phyloP scores from a whole-genome alignment of 2,329 filamentous ascomycete genomes.

The Endoconidiophora polonica region DNA sequence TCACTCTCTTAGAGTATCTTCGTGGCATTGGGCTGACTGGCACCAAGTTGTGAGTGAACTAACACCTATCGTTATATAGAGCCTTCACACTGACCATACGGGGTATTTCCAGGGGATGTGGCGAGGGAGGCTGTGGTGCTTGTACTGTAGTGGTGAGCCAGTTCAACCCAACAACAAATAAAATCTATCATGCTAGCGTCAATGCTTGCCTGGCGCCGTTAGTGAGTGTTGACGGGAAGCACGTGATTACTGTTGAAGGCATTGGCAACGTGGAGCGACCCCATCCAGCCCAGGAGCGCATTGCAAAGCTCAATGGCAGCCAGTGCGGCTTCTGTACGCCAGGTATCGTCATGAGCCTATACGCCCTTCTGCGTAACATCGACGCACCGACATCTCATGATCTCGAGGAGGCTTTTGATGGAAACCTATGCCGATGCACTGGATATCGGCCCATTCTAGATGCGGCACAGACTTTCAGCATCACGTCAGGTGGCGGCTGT shows the following conservation, averaged over 20 bases:
- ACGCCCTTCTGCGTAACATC: conserved; percentile 79
- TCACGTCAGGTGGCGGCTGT: conserved; percentile 26
- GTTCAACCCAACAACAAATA: conserved; percentile 77
- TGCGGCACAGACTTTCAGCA: conserved; percentile 77
- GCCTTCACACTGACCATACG: too few species aligned
- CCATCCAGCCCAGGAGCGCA: conserved; percentile 78
- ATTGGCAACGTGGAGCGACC: conserved; percentile 78
- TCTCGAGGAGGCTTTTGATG: conserved; percentile 91
- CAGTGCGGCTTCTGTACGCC: conserved; percentile 94
- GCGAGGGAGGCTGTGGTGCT: conserved; percentile 89
- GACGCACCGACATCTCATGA: conserved; percentile 60
- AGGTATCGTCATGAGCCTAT: conserved; percentile 94
- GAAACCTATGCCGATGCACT: conserved; percentile 88
- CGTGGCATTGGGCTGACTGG: conserved; percentile 85
- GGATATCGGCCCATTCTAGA: conserved; percentile 90
- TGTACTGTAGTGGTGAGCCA: conserved; percentile 93
- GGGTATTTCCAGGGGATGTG: conserved; percentile 47
- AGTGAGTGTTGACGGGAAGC: conserved; percentile 87
- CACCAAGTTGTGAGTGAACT: conserved; percentile 54
- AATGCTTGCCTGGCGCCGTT: conserved; percentile 91
- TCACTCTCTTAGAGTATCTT: conserved; percentile 84
- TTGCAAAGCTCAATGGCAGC: conserved; percentile 80
- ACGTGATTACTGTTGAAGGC: conserved; percentile 94
- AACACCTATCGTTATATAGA: conserved; percentile 6
- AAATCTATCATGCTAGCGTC: conserved; percentile 90